phyloP scores from a whole-genome alignment of 768 basidiomycete genomes.

The Boletus bicolor region DNA sequence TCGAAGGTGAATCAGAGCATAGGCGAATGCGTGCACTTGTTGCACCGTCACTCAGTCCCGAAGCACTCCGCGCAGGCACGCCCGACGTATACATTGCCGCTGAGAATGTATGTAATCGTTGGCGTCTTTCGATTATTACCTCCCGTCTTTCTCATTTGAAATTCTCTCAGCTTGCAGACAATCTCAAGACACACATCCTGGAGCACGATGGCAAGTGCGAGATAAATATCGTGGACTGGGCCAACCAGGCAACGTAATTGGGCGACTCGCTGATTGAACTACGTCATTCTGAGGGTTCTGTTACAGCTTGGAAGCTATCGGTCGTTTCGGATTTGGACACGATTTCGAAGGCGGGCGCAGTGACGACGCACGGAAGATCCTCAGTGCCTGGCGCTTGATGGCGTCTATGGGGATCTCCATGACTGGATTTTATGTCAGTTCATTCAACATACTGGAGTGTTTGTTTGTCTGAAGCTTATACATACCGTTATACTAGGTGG shows the following conservation, averaged over 20 bases:
- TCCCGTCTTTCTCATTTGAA: not conserved
- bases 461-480: not conserved
- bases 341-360: slow-evolving; percentile 6
- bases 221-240: slow-evolving; percentile 4
- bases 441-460: not conserved
- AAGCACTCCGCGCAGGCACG: slow-evolving; percentile 1
- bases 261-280: not conserved
- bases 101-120: not conserved
- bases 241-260: slow-evolving; percentile 5
- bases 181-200: not conserved
- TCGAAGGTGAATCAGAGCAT: slow-evolving; percentile 7
- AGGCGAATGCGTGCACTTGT: slow-evolving; percentile 10
- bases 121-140: not conserved
- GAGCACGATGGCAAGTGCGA: not conserved
- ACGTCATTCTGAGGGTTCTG: not conserved
- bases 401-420: slow-evolving; percentile 1
- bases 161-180: slow-evolving; percentile 3
- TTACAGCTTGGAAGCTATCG: not conserved
- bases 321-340: slow-evolving; percentile 6
- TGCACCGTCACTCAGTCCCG: slow-evolving; percentile 1
- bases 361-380: slow-evolving; percentile 1
- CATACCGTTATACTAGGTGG: not conserved
- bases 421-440: slow-evolving; percentile 1
- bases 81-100: slow-evolving; percentile 4
- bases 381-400: slow-evolving; percentile 3